phyloP scores from a whole-genome alignment of 768 basidiomycete genomes.

The Chlorophyllum brunneum region DNA sequence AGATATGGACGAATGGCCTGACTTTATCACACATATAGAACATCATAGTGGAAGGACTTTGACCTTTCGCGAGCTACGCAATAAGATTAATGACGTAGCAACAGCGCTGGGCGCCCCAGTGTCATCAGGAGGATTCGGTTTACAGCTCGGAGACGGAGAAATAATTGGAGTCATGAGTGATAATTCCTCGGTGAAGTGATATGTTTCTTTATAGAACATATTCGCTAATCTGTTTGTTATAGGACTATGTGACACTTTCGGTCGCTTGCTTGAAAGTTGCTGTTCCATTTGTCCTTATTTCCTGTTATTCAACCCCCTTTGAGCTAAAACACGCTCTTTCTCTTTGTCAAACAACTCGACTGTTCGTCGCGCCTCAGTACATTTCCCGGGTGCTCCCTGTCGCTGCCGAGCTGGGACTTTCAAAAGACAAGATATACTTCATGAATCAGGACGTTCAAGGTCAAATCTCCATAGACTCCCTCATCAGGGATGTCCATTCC shows the following conservation, averaged over 20 bases:
- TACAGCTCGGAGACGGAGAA: conserved; percentile 43
- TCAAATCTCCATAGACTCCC: conserved; percentile 33
- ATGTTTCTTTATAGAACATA: background rate
- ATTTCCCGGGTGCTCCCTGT: conserved; percentile 24
- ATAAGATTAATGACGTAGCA: conserved; percentile 48
- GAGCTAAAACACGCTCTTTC: conserved; percentile 31
- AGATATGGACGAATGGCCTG: conserved; percentile 49
- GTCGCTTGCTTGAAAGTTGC: conserved; percentile 26
- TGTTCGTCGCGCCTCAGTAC: conserved; percentile 30
- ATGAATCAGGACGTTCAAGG: conserved; percentile 32
- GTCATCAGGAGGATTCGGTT: conserved; percentile 50
- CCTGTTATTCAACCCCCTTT: conserved; percentile 31
- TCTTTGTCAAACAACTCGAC: conserved; percentile 27
- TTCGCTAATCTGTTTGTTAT: background rate
- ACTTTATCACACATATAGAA: conserved; percentile 54
- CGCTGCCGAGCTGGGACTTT: conserved; percentile 27
- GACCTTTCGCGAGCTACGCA: conserved; percentile 43
- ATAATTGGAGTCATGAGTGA: conserved; percentile 67
- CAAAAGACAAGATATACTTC: conserved; percentile 44
- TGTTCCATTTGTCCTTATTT: conserved; percentile 29
- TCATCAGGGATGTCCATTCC: conserved; percentile 37
- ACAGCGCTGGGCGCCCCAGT: conserved; percentile 48
- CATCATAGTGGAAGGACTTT: conserved; percentile 42
- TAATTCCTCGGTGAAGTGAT: conserved; percentile 56
- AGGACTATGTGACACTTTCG: conserved; percentile 31